Evolutionary conservation across 148 eudicot species (phyloP).

Genomic region (Silene uniflora): DNA sequence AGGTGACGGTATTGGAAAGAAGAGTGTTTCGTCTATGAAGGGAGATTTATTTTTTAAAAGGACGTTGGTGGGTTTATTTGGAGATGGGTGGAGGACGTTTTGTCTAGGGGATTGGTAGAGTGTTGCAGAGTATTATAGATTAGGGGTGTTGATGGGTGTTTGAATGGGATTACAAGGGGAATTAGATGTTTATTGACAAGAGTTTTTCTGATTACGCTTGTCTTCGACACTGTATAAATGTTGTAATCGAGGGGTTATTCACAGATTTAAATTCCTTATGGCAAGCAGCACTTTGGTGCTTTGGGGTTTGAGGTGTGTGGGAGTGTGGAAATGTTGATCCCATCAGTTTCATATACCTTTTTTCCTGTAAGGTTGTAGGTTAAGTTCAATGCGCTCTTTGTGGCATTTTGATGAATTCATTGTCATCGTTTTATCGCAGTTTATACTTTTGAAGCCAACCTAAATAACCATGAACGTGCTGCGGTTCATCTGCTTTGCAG

Average conservation of each 20-base stretch:
- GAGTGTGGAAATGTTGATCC: no score
- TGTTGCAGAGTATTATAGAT: not conserved
- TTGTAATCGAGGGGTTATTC: not conserved
- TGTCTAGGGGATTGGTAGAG: not conserved
- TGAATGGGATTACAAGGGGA: not conserved
- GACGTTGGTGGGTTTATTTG: no score
- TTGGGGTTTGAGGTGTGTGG: no score
- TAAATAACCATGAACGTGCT: conserved; percentile 60
- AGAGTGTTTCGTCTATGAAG: no score
- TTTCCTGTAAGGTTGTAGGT: no score
- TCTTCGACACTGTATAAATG: not conserved
- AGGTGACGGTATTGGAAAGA: no score
- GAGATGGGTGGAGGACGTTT: not conserved
- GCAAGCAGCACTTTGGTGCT: no score
- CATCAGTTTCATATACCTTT: no score
- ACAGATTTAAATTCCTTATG: not conserved
- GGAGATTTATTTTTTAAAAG: no score
- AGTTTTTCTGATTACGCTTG: not conserved
- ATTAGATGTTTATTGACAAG: not conserved
- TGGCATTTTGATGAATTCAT: conserved; percentile 7
- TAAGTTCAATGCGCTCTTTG: not conserved
- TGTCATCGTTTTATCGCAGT: conserved; percentile 38
- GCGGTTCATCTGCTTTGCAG: conserved; percentile 48
- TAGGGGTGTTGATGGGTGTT: not conserved
- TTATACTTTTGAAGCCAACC: conserved; percentile 52